Evolutionary conservation across 495 filamentous ascomycete genomes (phyloP), one percentile per base, ranked within the genome.

Genomic region (Penicillium parvum): DNA sequence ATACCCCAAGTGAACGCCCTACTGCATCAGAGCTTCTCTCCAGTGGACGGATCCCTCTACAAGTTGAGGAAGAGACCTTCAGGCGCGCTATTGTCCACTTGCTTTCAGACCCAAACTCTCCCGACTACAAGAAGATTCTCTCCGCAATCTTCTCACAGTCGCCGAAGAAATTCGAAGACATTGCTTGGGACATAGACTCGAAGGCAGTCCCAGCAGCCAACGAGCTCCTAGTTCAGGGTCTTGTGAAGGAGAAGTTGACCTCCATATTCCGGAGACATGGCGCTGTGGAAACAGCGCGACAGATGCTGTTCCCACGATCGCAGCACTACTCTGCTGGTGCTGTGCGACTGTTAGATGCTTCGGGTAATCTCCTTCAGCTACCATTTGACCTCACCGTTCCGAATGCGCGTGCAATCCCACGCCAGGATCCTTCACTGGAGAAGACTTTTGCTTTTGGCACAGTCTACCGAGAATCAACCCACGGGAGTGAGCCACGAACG

Each of bases 301-400:
- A 82, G 21, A 73, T 78, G 32, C 65, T 97, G 8, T 88, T 96
- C 46, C 92, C 92, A 1, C 77, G 82, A 30, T 95, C 90, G 15
- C 66, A 76, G 3, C 80, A 88, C 59, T 96, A 97, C 55, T 77
- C 77, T 29, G 75, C 74, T 9, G 79, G 77, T 49, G 79, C 79
- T 32, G 85, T 91, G 16, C 82, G 86, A 43, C 61, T 97, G 12
- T 72, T 98, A 7, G 87, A 95, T 61, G 72, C 79, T 1, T 85
- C 81, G 48, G 94, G 92, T 7, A 91, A 84, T 16, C 70, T 95
- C 3, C 71, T 97, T 7, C 92, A 97, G 56, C 61, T 97, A 28
- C 94, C 94, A 1, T 96, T 85, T 52, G 92, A 98, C 57, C 66
- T 97, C 10, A 94, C 90, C 18, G 72, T 97, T 28, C 90, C 91